phyloP scores from a whole-genome alignment of 192 early-diverging fungal genomes.

The Podochytrium sp. region DNA sequence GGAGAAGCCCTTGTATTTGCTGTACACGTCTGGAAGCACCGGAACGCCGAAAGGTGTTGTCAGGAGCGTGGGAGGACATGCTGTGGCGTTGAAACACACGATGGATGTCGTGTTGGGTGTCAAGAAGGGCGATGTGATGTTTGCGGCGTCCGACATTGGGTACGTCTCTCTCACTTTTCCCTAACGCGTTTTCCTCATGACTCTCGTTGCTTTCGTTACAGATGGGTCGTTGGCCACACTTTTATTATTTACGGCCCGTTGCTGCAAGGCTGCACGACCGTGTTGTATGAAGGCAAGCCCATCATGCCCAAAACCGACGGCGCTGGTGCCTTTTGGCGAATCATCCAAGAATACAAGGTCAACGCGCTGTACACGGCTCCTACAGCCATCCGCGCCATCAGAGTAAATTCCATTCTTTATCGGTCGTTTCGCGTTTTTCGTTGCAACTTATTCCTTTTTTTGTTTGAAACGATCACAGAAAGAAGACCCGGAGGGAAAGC shows the following conservation, averaged over 20 bases:
- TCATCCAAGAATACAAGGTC: constrained; percentile 77
- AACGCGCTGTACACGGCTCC: constrained; percentile 82
- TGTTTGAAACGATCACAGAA: constrained; percentile 2
- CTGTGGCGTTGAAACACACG: constrained; percentile 69
- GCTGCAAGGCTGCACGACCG: constrained; percentile 73
- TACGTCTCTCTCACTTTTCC: not conserved
- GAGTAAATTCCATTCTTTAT: not conserved
- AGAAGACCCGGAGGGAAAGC: constrained; percentile 71
- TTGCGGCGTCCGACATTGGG: constrained; percentile 83
- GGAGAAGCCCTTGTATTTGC: constrained; percentile 70
- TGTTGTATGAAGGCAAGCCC: constrained; percentile 86
- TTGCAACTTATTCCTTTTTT: not conserved
- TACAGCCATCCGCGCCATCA: constrained; percentile 76
- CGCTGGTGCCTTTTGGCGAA: constrained; percentile 79
- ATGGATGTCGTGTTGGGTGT: constrained; percentile 76
- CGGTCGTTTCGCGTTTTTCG: not conserved
- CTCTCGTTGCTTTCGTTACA: not conserved
- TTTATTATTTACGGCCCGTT: constrained; percentile 85
- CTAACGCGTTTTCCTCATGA: not conserved
- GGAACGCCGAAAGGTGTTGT: constrained; percentile 79
- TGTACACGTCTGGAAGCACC: constrained; percentile 63
- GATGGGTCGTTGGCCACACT: constrained; percentile 84
- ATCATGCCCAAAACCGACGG: constrained; percentile 69
- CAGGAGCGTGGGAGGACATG: constrained; percentile 67
- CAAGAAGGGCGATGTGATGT: constrained; percentile 75